These are phyloP conservation scores for Fusarium torulosum DNA, from an alignment of 2,329 filamentous ascomycete species.

Conservation along the genomic window DNA sequence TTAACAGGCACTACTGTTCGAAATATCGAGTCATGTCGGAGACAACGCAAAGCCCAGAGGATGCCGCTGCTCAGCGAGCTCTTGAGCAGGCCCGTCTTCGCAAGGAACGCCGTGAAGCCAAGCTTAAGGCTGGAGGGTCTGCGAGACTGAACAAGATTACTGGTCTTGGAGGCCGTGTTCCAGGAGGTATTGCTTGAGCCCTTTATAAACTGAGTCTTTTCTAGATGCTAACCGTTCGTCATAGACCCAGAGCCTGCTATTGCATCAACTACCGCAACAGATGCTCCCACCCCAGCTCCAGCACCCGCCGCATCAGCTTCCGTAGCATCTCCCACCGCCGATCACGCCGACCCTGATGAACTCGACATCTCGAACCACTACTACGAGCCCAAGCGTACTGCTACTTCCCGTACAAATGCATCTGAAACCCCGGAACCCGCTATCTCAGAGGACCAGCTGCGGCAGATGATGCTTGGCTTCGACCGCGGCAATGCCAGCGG, in stretches of 20 bases:
- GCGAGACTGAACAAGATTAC: conserved; percentile 81
- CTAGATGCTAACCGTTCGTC: neutral
- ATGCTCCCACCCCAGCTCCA: conserved; percentile 47
- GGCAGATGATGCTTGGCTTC: conserved; percentile 74
- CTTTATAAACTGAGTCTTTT: neutral
- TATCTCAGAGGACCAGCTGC: conserved; percentile 70
- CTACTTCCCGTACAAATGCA: conserved; percentile 47
- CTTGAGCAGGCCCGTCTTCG: conserved; percentile 78
- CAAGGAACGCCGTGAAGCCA: conserved; percentile 83
- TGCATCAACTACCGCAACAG: conserved; percentile 45
- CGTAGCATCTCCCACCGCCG: conserved; percentile 49
- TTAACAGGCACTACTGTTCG: neutral
- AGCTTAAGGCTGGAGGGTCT: conserved; percentile 78
- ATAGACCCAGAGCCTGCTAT: conserved; percentile 26
- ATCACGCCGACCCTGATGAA: conserved; percentile 76
- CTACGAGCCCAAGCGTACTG: conserved; percentile 66
- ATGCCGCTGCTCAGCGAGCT: conserved; percentile 65
- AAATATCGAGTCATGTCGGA: conserved; percentile 56
- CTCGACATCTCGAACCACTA: conserved; percentile 83
- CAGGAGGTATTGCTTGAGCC: conserved; percentile 47
- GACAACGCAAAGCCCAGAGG: conserved; percentile 51
- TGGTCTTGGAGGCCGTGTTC: conserved; percentile 66
- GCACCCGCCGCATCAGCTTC: conserved; percentile 51
- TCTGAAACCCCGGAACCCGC: conserved; percentile 49
- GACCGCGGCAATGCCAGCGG: conserved; percentile 51